A percentile compares a stretch with the other conserved stretches of the same genome.
Evolutionary conservation across 2,329 filamentous ascomycete genomes (phyloP).

Genomic region (Diaporthe vexans): DNA sequence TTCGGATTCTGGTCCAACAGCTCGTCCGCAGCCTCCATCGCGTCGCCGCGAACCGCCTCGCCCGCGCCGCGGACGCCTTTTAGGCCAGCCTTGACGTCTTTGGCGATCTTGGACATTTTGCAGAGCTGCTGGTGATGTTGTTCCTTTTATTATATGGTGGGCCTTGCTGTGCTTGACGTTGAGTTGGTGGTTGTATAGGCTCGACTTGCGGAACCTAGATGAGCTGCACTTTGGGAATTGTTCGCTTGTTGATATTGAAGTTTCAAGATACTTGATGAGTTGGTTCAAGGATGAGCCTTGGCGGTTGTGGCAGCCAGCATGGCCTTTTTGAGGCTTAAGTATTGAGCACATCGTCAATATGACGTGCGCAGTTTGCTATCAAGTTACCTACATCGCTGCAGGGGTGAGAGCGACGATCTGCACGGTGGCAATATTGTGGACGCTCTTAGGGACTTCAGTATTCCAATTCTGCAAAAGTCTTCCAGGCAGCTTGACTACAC

Average conservation of each 20-base stretch:
- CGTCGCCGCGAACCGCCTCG: conserved; percentile 49
- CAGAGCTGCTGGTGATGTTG: no score
- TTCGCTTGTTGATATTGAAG: neutral
- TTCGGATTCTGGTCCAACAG: conserved; percentile 47
- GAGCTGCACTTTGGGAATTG: no score
- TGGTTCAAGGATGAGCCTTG: neutral
- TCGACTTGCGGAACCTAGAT: neutral
- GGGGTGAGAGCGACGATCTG: neutral
- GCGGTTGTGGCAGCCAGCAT: neutral
- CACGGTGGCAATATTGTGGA: conserved; percentile 23
- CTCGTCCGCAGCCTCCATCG: conserved; percentile 49
- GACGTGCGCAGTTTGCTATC: conserved; percentile 3
- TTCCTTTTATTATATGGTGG: neutral
- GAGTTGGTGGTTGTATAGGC: neutral
- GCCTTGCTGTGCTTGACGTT: no score
- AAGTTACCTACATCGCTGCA: neutral
- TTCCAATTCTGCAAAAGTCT: neutral
- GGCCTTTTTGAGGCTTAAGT: neutral
- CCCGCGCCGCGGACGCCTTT: conserved; percentile 51
- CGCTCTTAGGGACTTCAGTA: neutral
- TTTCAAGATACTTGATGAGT: neutral
- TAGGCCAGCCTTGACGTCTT: conserved; percentile 51
- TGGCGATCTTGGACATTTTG: conserved; percentile 49
- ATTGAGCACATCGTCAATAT: conserved; percentile 27
- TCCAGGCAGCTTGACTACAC: neutral